Evolutionary conservation across 495 filamentous ascomycete species (phyloP).

Genomic region (Lophium mytilinum): DNA sequence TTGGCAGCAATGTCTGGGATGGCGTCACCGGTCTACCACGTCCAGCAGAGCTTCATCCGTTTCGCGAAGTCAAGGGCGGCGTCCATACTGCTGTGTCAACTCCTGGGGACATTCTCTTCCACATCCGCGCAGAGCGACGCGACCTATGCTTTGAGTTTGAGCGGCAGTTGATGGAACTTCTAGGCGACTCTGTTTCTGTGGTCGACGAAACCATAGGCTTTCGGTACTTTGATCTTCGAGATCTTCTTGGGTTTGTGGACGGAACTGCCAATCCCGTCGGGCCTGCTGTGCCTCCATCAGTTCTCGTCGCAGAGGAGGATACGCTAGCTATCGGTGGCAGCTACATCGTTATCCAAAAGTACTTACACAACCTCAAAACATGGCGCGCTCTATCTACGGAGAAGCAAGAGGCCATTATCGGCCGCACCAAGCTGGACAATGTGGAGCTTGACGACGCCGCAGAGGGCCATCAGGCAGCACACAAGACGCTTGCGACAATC

Average conservation of each 20-base stretch:
- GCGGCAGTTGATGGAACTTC: slow-evolving; percentile 42
- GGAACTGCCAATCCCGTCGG: slow-evolving; percentile 53
- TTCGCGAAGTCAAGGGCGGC: slow-evolving; percentile 39
- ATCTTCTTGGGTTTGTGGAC: slow-evolving; percentile 53
- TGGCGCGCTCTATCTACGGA: slow-evolving; percentile 43
- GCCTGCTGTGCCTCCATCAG: slow-evolving; percentile 35
- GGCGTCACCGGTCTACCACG: slow-evolving; percentile 37
- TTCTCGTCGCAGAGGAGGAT: slow-evolving; percentile 42
- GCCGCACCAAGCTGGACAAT: slow-evolving; percentile 50
- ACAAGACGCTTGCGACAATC: slow-evolving; percentile 49
- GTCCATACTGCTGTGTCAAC: slow-evolving; percentile 36
- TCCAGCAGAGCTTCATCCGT: slow-evolving; percentile 47
- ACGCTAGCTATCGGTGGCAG: slow-evolving; percentile 38
- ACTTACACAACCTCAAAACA: slow-evolving; percentile 43
- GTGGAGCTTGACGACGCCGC: slow-evolving; percentile 47
- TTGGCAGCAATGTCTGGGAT: slow-evolving; percentile 46
- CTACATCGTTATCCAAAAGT: slow-evolving; percentile 53
- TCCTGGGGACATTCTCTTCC: slow-evolving; percentile 49
- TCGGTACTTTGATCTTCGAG: slow-evolving; percentile 52
- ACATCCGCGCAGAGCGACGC: slow-evolving; percentile 49
- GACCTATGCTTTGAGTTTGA: slow-evolving; percentile 53
- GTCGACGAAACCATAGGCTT: slow-evolving; percentile 50
- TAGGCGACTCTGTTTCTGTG: slow-evolving; percentile 40
- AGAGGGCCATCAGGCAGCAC: slow-evolving; percentile 40
- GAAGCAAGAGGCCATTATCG: slow-evolving; percentile 49